These are phyloP conservation scores for Nakazawaea wickerhamii DNA, from an alignment of 805 yeast species.

Conservation along the genomic window DNA sequence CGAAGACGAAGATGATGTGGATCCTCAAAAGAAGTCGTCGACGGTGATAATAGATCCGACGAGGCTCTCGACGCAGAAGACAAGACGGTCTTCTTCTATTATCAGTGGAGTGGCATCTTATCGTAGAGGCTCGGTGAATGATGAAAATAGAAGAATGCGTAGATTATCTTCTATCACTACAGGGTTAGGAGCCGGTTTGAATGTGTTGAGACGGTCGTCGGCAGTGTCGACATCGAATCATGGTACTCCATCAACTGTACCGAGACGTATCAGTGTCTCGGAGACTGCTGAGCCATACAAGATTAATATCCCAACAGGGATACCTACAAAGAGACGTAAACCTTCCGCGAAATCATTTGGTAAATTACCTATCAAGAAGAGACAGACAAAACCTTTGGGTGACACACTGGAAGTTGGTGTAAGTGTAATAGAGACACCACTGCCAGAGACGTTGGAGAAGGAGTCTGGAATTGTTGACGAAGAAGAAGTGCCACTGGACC, in stretches of 20 bases:
- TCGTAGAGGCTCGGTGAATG: constrained; percentile 5
- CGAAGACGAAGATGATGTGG: constrained; percentile 6
- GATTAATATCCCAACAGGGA: constrained; percentile 12
- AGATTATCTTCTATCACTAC: constrained; percentile 16
- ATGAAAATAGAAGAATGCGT: constrained; percentile 14
- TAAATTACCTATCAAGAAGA: background rate
- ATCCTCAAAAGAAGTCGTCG: constrained; percentile 5
- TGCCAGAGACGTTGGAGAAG: too few relatives aligned
- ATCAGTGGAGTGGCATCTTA: background rate
- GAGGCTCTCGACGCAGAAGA: background rate
- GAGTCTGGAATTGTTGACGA: too few relatives aligned
- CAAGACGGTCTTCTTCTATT: constrained; percentile 1
- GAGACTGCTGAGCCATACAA: constrained; percentile 10
- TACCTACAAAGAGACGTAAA: constrained; percentile 1
- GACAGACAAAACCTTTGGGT: background rate
- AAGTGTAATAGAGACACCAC: too few relatives aligned
- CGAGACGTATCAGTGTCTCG: constrained; percentile 3
- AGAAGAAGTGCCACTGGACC: too few relatives aligned
- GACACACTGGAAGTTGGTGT: too few relatives aligned
- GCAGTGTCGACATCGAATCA: constrained; percentile 6
- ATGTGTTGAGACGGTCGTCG: constrained; percentile 11
- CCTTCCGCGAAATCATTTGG: background rate
- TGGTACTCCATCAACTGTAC: constrained; percentile 10
- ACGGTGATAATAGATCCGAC: constrained; percentile 10
- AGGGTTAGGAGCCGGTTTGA: constrained; percentile 13